phyloP scores from a whole-genome alignment of 2,329 filamentous ascomycete genomes.

The Leptographium radiaticola region DNA sequence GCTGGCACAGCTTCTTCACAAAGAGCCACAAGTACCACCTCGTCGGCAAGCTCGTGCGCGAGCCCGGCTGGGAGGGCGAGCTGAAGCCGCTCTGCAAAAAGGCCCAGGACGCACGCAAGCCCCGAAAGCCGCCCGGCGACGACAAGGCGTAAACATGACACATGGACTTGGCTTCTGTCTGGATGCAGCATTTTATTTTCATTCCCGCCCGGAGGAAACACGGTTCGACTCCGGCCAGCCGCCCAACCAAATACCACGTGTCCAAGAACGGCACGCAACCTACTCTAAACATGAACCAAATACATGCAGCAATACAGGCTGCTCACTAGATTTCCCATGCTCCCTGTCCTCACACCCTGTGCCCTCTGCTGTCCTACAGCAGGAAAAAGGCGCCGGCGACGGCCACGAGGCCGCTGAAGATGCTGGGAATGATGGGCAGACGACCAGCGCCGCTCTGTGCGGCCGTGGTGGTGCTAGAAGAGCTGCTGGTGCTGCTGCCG shows the following conservation, averaged over 20 bases:
- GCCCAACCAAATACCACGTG: not conserved
- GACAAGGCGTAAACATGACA: constrained; percentile 10
- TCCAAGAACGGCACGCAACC: not conserved
- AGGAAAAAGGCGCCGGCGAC: constrained; percentile 28
- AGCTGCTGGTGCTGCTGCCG: constrained; percentile 6
- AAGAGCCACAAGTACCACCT: constrained; percentile 69
- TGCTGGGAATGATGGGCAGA: constrained; percentile 25
- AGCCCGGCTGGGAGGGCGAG: constrained; percentile 46
- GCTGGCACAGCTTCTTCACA: constrained; percentile 76
- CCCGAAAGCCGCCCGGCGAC: constrained; percentile 43
- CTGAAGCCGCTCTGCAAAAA: constrained; percentile 54
- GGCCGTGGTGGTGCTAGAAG: constrained; percentile 12
- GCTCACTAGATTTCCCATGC: too few species aligned
- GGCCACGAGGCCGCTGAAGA: constrained; percentile 28
- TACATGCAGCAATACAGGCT: too few species aligned
- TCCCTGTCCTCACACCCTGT: too few species aligned
- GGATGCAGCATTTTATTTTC: not conserved
- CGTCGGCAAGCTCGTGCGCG: constrained; percentile 61
- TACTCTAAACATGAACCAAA: too few species aligned
- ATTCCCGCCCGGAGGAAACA: not conserved
- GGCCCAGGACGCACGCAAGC: constrained; percentile 46
- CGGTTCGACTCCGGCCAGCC: too few species aligned
- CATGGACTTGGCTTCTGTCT: too few species aligned
- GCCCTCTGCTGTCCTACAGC: constrained; percentile 17
- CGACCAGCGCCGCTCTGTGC: constrained; percentile 13